phyloP scores from a whole-genome alignment of 1,284 basidiomycete species.

The Fomitopsis palustris region DNA sequence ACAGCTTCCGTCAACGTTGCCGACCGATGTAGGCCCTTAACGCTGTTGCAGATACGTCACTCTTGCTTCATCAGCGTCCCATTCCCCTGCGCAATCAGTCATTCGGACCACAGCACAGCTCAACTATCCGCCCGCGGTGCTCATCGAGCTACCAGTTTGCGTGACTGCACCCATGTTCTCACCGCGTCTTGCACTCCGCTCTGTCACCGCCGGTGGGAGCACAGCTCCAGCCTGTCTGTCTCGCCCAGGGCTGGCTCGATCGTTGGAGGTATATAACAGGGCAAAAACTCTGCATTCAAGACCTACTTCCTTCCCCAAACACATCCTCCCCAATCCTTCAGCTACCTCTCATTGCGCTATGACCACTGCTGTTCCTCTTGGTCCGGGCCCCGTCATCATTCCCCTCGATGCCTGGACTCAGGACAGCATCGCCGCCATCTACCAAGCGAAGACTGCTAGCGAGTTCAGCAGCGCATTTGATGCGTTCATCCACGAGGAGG shows the following conservation, averaged over 20 bases:
- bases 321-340: neutral
- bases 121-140: neutral
- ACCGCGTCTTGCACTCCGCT: neutral
- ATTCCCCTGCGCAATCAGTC: neutral
- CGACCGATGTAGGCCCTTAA: too few relatives aligned
- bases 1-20: neutral
- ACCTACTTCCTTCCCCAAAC: neutral
- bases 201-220: neutral
- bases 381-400: conserved; percentile 25
- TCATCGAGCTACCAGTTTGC: neutral
- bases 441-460: conserved; percentile 25
- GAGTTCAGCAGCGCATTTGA: conserved; percentile 33
- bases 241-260: neutral
- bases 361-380: neutral
- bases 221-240: neutral
- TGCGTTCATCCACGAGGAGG: conserved; percentile 27
- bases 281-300: neutral
- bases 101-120: neutral
- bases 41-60: too few relatives aligned
- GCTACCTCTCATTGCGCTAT: neutral
- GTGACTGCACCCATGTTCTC: neutral
- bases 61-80: too few relatives aligned
- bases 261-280: neutral
- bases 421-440: conserved; percentile 29
- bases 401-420: conserved; percentile 33